Evolutionary conservation across 2,329 filamentous ascomycete species (phyloP), one percentile per base, ranked within the genome.

Genomic region (Monilinia vaccinii-corymbosi): DNA sequence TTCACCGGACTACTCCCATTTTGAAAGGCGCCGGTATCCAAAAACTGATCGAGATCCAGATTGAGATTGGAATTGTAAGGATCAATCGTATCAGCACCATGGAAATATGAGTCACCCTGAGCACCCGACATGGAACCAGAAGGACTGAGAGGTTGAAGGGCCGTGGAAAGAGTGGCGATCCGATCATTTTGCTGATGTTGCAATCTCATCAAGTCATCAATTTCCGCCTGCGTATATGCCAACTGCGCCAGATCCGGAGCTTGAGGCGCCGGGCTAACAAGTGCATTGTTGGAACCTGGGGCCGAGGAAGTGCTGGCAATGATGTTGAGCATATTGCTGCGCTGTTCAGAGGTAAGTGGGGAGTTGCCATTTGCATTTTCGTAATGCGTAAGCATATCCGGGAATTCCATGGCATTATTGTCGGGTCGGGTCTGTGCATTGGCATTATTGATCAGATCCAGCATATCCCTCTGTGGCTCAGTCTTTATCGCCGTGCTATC

Each of bases 131-230:
- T 89, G 18, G 82, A 81, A 5, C 90, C 91, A 0, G 84, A 89
- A 0, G 91, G 91, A 68, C 87, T 92, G 14, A 96, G 79, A 0
- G 91, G 91, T 8, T 88, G 86, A 9, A 97, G 79, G 18, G 91
- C 76, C 59, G 83, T 85, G 56, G 85, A 85, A 11, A 97, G 78
- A 61, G 89, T 84, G 63, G 89, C 83, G 1, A 97, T 87, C 52
- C 88, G 87, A 51, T 81, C 81, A 62, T 88, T 85, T 69, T 96
- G 91, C 62, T 93, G 85, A 28, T 84, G 82, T 70, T 95, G 89
- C 68, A 96, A 78, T 47, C 86, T 86, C 64, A 89, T 84, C 2
- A 97, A 79, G 34, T 88, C 81, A 56, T 94, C 89, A 32, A 97
- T 81, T 63, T 96, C 88, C 16, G 86, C 79, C 63, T 87, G 81